A percentile compares a stretch with the other conserved stretches of the same genome.
Evolutionary conservation across 2,329 filamentous ascomycete species (phyloP).

Genomic region (Apiospora malaysiana): DNA sequence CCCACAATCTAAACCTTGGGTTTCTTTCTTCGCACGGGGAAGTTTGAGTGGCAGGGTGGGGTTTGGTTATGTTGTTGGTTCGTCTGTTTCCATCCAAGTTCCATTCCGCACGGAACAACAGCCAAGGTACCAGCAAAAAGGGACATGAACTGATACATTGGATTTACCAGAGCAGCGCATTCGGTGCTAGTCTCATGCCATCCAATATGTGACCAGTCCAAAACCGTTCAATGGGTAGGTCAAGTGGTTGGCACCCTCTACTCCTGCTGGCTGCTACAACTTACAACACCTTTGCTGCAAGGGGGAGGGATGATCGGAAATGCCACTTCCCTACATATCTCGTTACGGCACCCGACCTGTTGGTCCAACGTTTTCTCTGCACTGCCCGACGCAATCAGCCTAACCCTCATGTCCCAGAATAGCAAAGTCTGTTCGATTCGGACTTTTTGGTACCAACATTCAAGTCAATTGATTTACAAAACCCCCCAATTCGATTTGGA

Average conservation of each 20-base stretch:
- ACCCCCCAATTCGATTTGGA: neutral
- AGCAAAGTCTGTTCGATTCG: neutral
- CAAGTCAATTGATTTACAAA: neutral
- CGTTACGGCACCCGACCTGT: neutral
- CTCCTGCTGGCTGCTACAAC: neutral
- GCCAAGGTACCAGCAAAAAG: neutral
- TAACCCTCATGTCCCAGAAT: slow-evolving; percentile 3
- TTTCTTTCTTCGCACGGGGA: neutral
- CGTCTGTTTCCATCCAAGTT: neutral
- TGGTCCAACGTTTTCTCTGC: slow-evolving; percentile 6
- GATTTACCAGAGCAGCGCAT: neutral
- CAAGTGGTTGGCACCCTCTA: neutral
- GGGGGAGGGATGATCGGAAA: neutral
- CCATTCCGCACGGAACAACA: neutral
- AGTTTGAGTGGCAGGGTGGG: neutral
- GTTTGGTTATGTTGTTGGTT: neutral
- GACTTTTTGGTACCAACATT: neutral
- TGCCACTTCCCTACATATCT: neutral
- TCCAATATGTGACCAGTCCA: neutral
- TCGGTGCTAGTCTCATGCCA: neutral
- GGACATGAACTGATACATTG: neutral
- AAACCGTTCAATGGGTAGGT: slow-evolving; percentile 2
- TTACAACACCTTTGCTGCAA: neutral
- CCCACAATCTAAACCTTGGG: neutral
- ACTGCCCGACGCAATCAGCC: neutral